Evolutionary conservation across 1,284 basidiomycete genomes (phyloP), one percentile per base, ranked within the genome.

Genomic region (Cronartium ribicola): DNA sequence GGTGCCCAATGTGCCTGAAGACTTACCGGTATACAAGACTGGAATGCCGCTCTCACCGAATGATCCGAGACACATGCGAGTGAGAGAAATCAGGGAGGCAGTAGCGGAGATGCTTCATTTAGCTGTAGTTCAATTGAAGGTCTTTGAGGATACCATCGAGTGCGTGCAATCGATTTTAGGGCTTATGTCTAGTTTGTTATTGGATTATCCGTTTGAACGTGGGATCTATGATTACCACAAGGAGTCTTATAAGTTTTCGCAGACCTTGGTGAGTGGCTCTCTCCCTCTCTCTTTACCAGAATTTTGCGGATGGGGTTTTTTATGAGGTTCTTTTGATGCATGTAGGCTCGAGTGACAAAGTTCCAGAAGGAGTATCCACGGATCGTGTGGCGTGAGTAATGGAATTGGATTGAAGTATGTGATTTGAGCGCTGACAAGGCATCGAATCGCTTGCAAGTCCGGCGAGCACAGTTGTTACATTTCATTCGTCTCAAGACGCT

Each of bases 131-230:
- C 85, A 86, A n/a, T 82, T 93, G 71, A 85, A 85, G 46, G 84
- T 86, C 68, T 90, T 86, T 41, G 94, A 96, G 82, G 93, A 94
- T 80, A 94, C 95, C 77, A 93, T 94, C 73, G 96, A 98, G 80
- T 89, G 91, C 10, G 88, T 96, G 76, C 84, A 84, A 77, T 81
- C 84, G 71, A 80, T 85, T 8, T 82, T 86, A 46, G 81, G 86
- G 76, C 87, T 88, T 0, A 88, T 91, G 61, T 90, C 92, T 76
- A 86, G 87, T 0, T 90, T 87, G 78, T 83, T 92, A 77, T 83
- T 91, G 66, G 87, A 88, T 75, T 91, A 91, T 80, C 90, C 86
- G 8, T 83, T 89, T 80, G 86, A 83, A 61, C 83, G 86, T 77
- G 82, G 82, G 66, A 85, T 86, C 66, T 77, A 78, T 57, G 78